Evolutionary conservation across 2,329 filamentous ascomycete species (phyloP), one percentile per base, ranked within the genome.

Genomic region (Cryoendolithus antarcticus): DNA sequence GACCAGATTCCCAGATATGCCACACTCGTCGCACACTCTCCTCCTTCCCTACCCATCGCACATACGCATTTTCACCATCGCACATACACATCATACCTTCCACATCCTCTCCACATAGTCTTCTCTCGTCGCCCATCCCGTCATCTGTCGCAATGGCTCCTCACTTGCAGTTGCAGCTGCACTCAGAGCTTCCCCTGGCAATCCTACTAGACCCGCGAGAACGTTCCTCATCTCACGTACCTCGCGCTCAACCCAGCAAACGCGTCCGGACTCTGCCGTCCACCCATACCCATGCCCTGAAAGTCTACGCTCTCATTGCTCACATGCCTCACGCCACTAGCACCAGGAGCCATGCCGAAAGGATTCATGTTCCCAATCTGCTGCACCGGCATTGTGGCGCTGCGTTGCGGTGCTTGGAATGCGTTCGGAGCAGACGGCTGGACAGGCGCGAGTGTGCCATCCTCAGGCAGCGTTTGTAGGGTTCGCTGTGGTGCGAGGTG

Each of bases 201-300:
- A 4, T 27, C 5, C 24, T 27, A 4, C 24, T 27, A 2, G 7
- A 7, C 24, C 24, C 24, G 6, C 4, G 24, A 27, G 24, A 27
- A 8, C 24, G 7, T 8, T 53, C 24, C 24, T 27, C 50, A 59
- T 46, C 52, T 47, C 44, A 48, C 51, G 48, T 53, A 67, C 42
- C 62, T 60, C 34, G 80, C 75, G 52, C 80, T 85, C 46, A 88
- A 64, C 37, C 79, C 82, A 2, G 82, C 76, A 67, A 86, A 88
- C 9, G 82, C 82, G 59, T 88, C 82, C 3, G 82, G 82, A 50
- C 81, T 86, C 54, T 86, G 82, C 32, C 82, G 67, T 7, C 82
- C 82, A 50, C 51, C 72, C 40, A 75, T 74, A 58, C 75, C 67
- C 31, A 81, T 72, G 48, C 77, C 69, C 40, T 68, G 74, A 44